Evolutionary conservation across 2,329 filamentous ascomycete genomes (phyloP).

Genomic region (Madurella fahalii): DNA sequence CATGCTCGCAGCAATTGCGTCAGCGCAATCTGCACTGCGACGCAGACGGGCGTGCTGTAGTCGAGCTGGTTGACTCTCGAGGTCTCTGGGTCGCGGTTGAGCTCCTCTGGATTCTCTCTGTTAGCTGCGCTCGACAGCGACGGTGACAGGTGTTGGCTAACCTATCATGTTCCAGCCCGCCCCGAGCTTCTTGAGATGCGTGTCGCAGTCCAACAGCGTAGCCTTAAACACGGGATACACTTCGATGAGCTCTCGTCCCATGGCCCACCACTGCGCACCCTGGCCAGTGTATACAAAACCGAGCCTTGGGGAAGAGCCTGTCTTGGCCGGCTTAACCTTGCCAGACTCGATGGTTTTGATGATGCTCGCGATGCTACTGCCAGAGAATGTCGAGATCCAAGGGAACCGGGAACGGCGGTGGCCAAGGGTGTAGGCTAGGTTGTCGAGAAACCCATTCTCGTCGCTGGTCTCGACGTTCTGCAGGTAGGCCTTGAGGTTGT

Average conservation of each 20-base stretch:
- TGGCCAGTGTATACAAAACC: slow-evolving; percentile 35
- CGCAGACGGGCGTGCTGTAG: slow-evolving; percentile 26
- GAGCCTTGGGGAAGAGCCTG: slow-evolving; percentile 22
- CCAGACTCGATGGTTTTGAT: slow-evolving; percentile 25
- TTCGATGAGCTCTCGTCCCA: slow-evolving; percentile 32
- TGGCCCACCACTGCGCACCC: slow-evolving; percentile 34
- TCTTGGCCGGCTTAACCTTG: slow-evolving; percentile 24
- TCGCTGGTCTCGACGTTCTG: slow-evolving; percentile 23
- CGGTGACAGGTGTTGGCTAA: slow-evolving; percentile 1
- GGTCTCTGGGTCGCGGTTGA: slow-evolving; percentile 14
- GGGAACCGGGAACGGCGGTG: slow-evolving; percentile 29
- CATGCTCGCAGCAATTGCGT: slow-evolving; percentile 34
- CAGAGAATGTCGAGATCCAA: slow-evolving; percentile 18
- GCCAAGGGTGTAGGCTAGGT: slow-evolving; percentile 30
- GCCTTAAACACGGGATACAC: slow-evolving; percentile 22
- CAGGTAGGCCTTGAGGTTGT: slow-evolving; percentile 26
- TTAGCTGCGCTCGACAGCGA: not conserved
- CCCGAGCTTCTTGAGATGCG: slow-evolving; percentile 19
- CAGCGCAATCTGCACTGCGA: slow-evolving; percentile 40
- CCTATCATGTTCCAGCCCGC: slow-evolving; percentile 23
- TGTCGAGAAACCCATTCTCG: slow-evolving; percentile 27
- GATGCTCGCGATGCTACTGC: slow-evolving; percentile 11
- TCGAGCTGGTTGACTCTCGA: slow-evolving; percentile 22
- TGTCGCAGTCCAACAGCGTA: slow-evolving; percentile 18
- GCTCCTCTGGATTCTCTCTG: slow-evolving; percentile 17